Base-by-base conservation (phyloP, 371 early-diverging fungal genomes). In the Actinomortierella ambigua region DNA sequence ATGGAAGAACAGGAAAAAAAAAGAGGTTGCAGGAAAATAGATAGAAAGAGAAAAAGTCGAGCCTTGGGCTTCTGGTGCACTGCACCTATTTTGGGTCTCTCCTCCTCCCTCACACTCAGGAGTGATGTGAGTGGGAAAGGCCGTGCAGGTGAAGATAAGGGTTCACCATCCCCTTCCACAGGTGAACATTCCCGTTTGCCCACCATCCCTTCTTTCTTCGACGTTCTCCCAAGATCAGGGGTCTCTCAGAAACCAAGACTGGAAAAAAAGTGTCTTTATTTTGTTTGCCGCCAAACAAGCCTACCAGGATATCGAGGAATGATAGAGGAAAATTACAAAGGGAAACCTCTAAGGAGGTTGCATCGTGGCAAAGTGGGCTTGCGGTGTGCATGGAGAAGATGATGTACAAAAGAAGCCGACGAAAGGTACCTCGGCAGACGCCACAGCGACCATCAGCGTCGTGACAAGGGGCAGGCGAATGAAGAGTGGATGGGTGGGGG, bases 361-460 rank as follows among this genome's bases (percentile, higher is more conserved):
- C 47, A 78, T 79, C 39, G 75, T 61, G 5, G 77, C 75, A 48
- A 71, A 27, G 2, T 61, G 29, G 39, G 69, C 68, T 40, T 34
- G 7, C 11, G 34, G 34, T 34, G 34, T 34, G 34, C 34, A 11
- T 34, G 7, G 11, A 34, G 11, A 4, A 34, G 11, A 34, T 34
- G 34, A 34, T 34, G 34, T 34, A 34, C 34, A 34, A 34, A 34
- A 34, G 34, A 34, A 34, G 11, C 4, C 4, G 11, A 34, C 4
- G 4, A 11, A 11, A 4, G 11, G 34, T 34, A 11, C 34, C 34
- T 34, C n/a, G n/a, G n/a, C n/a, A n/a, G n/a, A n/a, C n/a, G n/a
- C n/a, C n/a, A n/a, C n/a, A n/a, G n/a, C n/a, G n/a, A n/a, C n/a
- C n/a, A n/a, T n/a, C n/a, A n/a, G n/a, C n/a, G n/a, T n/a, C n/a